A percentile compares a stretch with the other conserved stretches of the same genome.
phyloP scores from a whole-genome alignment of 306 rosid species.

The Vigna reflexopilosa region DNA sequence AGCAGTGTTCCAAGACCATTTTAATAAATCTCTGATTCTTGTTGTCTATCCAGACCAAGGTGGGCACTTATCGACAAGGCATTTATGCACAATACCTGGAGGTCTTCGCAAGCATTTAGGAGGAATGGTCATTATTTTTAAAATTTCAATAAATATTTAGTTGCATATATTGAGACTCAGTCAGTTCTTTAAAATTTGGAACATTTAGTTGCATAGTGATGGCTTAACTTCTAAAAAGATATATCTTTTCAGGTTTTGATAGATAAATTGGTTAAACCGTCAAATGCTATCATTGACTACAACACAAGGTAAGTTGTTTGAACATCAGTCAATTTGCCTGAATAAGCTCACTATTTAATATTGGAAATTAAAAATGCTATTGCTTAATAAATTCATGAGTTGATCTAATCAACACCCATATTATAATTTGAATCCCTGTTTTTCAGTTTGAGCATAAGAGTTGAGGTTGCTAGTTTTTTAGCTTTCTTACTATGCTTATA shows the following conservation, averaged over 20 bases:
- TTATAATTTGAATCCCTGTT: not conserved
- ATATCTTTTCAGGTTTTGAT: no score
- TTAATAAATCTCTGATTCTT: constrained; percentile 36
- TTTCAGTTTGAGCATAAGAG: not conserved
- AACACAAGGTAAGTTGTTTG: no score
- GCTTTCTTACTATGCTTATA: constrained; percentile 2
- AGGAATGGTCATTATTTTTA: constrained; percentile 1
- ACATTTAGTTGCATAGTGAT: no score
- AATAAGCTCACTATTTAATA: no score
- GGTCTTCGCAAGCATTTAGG: constrained; percentile 83
- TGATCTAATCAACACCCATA: not conserved
- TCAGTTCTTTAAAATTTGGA: no score
- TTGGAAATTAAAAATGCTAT: no score
- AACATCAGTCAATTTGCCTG: no score
- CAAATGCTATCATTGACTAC: no score
- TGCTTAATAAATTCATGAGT: not conserved
- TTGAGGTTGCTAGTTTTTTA: not conserved
- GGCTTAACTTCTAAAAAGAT: no score
- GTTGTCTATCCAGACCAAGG: constrained; percentile 74
- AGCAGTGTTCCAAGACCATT: constrained; percentile 25
- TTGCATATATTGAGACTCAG: no score
- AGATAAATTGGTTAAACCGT: no score
- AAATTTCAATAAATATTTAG: constrained; percentile 4
- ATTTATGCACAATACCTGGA: constrained; percentile 97
- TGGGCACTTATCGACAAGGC: constrained; percentile 99